Percentiles rank a stretch among this genome's conserved stretches.
Evolutionary conservation across 495 filamentous ascomycete species (phyloP).

Genomic region (Astrothelium subdiscretum): DNA sequence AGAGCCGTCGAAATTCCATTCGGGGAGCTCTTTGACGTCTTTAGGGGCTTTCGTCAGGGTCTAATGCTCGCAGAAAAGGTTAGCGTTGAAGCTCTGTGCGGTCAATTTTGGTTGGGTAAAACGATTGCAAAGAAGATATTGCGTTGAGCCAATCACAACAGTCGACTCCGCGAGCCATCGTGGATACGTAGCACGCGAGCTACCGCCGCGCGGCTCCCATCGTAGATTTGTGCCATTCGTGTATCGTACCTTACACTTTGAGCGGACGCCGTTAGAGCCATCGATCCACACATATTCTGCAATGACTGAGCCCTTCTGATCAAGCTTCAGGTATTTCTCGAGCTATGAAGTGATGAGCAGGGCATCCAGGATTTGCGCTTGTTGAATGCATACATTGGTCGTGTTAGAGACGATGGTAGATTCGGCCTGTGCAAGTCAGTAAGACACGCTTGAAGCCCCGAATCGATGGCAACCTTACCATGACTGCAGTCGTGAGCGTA

Average conservation of each 20-base stretch:
- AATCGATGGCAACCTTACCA: slow-evolving; percentile 11
- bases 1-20: slow-evolving; percentile 99
- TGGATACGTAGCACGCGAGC: too few relatives aligned
- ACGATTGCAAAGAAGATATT: neutral
- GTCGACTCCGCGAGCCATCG: too few relatives aligned
- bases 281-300: slow-evolving; percentile 99
- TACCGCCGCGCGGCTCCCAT: too few relatives aligned
- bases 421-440: slow-evolving; percentile 16
- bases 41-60: slow-evolving; percentile 58
- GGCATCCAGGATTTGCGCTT: neutral
- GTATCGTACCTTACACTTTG: slow-evolving; percentile 81
- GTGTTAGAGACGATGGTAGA: slow-evolving; percentile 30
- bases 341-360: slow-evolving; percentile 43
- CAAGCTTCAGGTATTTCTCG: slow-evolving; percentile 80
- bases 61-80: slow-evolving; percentile 42
- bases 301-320: slow-evolving; percentile 74
- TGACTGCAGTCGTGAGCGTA: slow-evolving; percentile 6
- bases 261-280: slow-evolving; percentile 59
- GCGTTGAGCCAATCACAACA: too few relatives aligned
- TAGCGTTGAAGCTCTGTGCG: too few relatives aligned
- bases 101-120: slow-evolving; percentile 5
- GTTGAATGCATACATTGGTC: slow-evolving; percentile 24
- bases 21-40: slow-evolving; percentile 70
- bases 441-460: neutral
- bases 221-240: too few relatives aligned